Percentiles rank a stretch among this genome's conserved stretches.
Evolutionary conservation across 495 filamentous ascomycete genomes (phyloP).

Genomic region (Delitschia confertaspora): DNA sequence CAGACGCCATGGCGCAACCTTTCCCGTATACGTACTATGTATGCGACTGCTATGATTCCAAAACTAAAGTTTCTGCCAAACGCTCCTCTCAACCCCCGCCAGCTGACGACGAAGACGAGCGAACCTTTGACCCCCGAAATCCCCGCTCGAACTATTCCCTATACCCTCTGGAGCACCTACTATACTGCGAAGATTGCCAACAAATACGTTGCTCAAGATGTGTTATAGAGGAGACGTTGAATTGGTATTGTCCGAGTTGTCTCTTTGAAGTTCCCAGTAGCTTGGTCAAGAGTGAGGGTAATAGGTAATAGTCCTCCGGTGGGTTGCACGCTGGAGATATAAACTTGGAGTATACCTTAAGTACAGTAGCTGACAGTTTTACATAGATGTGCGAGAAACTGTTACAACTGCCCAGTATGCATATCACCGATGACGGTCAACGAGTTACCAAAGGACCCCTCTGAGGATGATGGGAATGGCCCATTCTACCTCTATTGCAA

Average conservation of each 20-base stretch:
- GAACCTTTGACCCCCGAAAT: constrained; percentile 75
- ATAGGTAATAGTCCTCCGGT: constrained; percentile 51
- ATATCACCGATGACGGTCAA: constrained; percentile 69
- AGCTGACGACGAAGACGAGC: constrained; percentile 62
- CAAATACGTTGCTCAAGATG: constrained; percentile 90
- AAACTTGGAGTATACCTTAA: constrained; percentile 2
- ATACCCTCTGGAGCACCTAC: constrained; percentile 85
- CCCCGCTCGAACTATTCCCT: constrained; percentile 80
- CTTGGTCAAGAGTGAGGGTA: constrained; percentile 82
- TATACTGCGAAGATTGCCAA: constrained; percentile 95
- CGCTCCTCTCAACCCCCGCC: constrained; percentile 29
- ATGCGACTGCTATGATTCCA: constrained; percentile 74
- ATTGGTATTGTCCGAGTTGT: constrained; percentile 92
- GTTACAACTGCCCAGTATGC: constrained; percentile 88
- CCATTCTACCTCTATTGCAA: constrained; percentile 75
- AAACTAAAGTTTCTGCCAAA: constrained; percentile 34
- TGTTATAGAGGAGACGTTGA: constrained; percentile 82
- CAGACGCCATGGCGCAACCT: constrained; percentile 53
- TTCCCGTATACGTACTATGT: constrained; percentile 88
- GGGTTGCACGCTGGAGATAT: constrained; percentile 3
- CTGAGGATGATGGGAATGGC: constrained; percentile 27
- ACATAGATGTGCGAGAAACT: constrained; percentile 79
- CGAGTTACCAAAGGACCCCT: constrained; percentile 37
- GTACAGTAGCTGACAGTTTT: constrained; percentile 15
- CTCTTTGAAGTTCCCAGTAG: constrained; percentile 90